Base-by-base conservation (phyloP, 1,284 basidiomycete genomes). In the Chondrostereum purpureum region DNA sequence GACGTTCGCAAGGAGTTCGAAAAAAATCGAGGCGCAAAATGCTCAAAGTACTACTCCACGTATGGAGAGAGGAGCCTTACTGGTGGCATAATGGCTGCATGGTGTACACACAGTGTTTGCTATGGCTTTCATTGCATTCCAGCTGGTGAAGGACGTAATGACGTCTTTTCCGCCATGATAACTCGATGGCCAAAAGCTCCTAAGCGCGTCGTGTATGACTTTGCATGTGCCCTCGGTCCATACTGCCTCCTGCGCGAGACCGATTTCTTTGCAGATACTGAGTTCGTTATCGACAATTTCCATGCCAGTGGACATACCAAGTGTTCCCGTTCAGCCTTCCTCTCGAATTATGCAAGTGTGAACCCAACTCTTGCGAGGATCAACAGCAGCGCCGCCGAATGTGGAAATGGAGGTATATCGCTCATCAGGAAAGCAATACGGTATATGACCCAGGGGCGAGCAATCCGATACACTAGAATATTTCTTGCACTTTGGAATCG, bases 101-200 rank as follows among this genome's bases (percentile, higher is more conserved):
- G 66, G 66, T 66, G 64, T 46, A 57, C 53, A 0, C 64, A 67
- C 50, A 60, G 59, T 36, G 54, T 69, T 11, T 68, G 66, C 53
- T 64, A 68, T 51, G 64, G 67, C 0, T 69, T 67, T 43, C 67
- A 69, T 42, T 63, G 58, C 46, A 68, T 69, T 27, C 62, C 62
- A 0, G 35, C 43, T 3, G 59, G 58, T 5, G 65, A 69, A 48
- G 67, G 66, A 2, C 50, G 43, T 5, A 39, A 48, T 31, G 46
- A 48, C 23, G 36, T 48, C 1, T 48, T 48, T 35, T 44, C 42
- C 2, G 42, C 46, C 3, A 31, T 48, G 17, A 16, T 44, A 2
- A 48, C 46, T 4, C 37, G 16, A 4, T 44, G 33, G 17, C 16
- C 3, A 18, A 34, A 33, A 34, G 23, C 42, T 8, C 42, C 42